A percentile compares a stretch with the other conserved stretches of the same genome.
Evolutionary conservation across 2,329 filamentous ascomycete species (phyloP).

Genomic region (Colletotrichum theobromicola): DNA sequence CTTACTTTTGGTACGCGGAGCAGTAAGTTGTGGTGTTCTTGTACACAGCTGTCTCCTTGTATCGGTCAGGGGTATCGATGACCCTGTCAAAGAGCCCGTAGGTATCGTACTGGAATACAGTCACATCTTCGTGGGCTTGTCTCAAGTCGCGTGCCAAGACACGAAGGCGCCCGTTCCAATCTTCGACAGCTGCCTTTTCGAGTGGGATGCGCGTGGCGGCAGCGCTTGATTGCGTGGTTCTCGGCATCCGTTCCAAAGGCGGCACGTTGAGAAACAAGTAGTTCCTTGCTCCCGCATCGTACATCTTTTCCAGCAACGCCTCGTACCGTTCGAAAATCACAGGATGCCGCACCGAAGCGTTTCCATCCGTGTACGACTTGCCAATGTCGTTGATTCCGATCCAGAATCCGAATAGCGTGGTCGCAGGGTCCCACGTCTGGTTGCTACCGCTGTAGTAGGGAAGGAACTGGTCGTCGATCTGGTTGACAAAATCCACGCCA

Average conservation of each 20-base stretch:
- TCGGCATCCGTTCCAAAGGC: conserved; percentile 39
- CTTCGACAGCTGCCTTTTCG: not conserved
- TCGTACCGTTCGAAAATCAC: not conserved
- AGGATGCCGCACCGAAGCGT: not conserved
- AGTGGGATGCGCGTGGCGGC: not conserved
- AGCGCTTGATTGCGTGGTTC: not conserved
- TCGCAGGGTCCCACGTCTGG: conserved; percentile 39
- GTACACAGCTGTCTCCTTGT: not conserved
- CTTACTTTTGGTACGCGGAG: not conserved
- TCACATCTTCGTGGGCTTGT: not conserved
- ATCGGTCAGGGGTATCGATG: not conserved
- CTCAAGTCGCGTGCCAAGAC: not conserved
- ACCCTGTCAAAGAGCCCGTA: not conserved
- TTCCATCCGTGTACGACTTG: conserved; percentile 32
- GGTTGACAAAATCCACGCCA: conserved; percentile 54
- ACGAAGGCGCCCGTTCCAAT: not conserved
- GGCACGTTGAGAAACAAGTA: conserved; percentile 58
- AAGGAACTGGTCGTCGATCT: conserved; percentile 50
- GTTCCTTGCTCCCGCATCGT: conserved; percentile 56
- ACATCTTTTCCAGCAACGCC: conserved; percentile 39
- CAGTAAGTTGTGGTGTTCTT: not conserved
- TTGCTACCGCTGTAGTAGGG: not conserved
- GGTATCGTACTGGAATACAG: not conserved
- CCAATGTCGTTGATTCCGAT: conserved; percentile 63
- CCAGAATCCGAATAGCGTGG: conserved; percentile 54